Conservation (phyloP, 2,329 filamentous ascomycete species). For the Sordariomycetes sp. region DNA sequence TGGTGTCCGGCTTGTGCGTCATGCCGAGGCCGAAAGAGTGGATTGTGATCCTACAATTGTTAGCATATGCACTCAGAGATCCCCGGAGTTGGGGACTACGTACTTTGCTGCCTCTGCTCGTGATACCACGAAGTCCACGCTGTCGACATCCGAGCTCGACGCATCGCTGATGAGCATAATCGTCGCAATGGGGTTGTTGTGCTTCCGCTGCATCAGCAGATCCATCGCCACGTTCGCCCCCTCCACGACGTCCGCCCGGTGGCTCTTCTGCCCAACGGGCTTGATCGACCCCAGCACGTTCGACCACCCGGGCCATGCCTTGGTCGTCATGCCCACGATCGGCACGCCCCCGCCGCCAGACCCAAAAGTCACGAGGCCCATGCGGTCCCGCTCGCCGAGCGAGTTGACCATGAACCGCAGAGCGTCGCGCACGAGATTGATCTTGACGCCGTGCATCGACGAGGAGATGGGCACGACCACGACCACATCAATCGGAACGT, state of each 20-base stretch:
- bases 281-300: constrained; percentile 78
- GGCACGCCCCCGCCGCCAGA: constrained; percentile 88
- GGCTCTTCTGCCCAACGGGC: constrained; percentile 90
- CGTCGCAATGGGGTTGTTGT: constrained; percentile 86
- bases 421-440: constrained; percentile 82
- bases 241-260: constrained; percentile 91
- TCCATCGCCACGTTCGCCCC: constrained; percentile 98
- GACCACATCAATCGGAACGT: constrained; percentile 89
- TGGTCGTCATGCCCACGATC: constrained; percentile 95
- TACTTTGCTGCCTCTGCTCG: constrained; percentile 88
- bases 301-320: constrained; percentile 84
- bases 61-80: constrained; percentile 13
- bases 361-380: constrained; percentile 95
- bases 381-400: constrained; percentile 83
- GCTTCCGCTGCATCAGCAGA: constrained; percentile 91
- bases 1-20: constrained; percentile 96
- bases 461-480: constrained; percentile 95
- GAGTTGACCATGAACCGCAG: constrained; percentile 84
- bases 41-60: constrained; percentile 55
- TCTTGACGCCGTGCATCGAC: constrained; percentile 99
- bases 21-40: constrained; percentile 93
- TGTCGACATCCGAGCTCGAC: constrained; percentile 84
- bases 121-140: constrained; percentile 95
- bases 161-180: constrained; percentile 97
- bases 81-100: constrained; percentile 18